These are phyloP conservation scores for Penicillium robsamsonii DNA, from an alignment of 495 filamentous ascomycete species.

Conservation along the genomic window DNA sequence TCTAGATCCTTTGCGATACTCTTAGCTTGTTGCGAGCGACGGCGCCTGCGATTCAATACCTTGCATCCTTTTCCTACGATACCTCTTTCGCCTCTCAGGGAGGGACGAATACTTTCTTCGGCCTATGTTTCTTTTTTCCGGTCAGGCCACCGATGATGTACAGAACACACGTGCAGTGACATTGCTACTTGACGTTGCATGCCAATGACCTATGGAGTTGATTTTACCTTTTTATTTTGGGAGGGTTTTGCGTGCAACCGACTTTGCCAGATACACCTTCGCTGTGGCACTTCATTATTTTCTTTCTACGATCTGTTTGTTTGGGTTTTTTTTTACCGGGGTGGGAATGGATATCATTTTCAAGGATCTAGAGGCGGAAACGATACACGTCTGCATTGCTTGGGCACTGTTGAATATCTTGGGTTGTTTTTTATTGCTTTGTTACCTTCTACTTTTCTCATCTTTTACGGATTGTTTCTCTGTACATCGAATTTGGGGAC, in stretches of 20 bases:
- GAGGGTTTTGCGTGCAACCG: slow-evolving; percentile 25
- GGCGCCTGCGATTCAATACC: slow-evolving; percentile 46
- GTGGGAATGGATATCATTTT: slow-evolving; percentile 44
- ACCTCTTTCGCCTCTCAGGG: slow-evolving; percentile 43
- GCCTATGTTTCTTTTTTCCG: slow-evolving; percentile 26
- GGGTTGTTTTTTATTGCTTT: slow-evolving; percentile 31
- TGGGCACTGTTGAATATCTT: slow-evolving; percentile 47
- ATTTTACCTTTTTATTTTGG: slow-evolving; percentile 31
- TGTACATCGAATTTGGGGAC: slow-evolving; percentile 45
- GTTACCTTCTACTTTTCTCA: slow-evolving; percentile 24
- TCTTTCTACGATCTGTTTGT: slow-evolving; percentile 35
- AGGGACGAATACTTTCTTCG: slow-evolving; percentile 37
- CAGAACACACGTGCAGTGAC: slow-evolving; percentile 43
- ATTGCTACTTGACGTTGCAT: slow-evolving; percentile 40
- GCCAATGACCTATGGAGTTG: slow-evolving; percentile 39
- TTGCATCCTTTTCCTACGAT: slow-evolving; percentile 42
- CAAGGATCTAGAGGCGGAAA: slow-evolving; percentile 53
- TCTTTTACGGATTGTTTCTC: slow-evolving; percentile 32
- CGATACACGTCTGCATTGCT: slow-evolving; percentile 55
- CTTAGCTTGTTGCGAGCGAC: slow-evolving; percentile 48
- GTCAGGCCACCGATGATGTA: slow-evolving; percentile 45
- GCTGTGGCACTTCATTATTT: slow-evolving; percentile 25
- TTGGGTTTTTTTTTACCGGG: slow-evolving; percentile 33
- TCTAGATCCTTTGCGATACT: slow-evolving; percentile 43
- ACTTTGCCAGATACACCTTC: slow-evolving; percentile 34